These are phyloP conservation scores for Hypoxylon sp. DNA, from an alignment of 2,329 filamentous ascomycete genomes.

Conservation along the genomic window DNA sequence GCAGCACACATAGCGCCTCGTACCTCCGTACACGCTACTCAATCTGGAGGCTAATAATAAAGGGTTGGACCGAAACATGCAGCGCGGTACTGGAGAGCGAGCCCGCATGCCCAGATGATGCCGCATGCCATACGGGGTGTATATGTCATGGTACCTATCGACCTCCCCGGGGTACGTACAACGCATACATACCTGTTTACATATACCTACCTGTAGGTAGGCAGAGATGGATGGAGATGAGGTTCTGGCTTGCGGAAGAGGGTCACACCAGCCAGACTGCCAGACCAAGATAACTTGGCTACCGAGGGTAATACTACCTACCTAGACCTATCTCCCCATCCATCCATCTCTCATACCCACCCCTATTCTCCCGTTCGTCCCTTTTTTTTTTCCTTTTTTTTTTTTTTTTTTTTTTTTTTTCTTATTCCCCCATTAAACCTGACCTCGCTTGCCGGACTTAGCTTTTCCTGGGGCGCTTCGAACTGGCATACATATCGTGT, in stretches of 20 bases:
- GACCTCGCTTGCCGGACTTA: too few species aligned
- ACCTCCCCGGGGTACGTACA: too few species aligned
- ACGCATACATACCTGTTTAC: constrained; percentile 2
- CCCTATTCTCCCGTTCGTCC: constrained; percentile 25
- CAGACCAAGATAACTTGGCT: too few species aligned
- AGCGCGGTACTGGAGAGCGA: constrained; percentile 22
- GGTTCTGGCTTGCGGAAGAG: constrained; percentile 28
- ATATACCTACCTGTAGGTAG: too few species aligned
- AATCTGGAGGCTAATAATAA: constrained; percentile 35
- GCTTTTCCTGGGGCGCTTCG: constrained; percentile 33
- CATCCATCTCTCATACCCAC: constrained; percentile 2
- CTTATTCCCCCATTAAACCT: constrained; percentile 36
- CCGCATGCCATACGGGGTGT: neutral
- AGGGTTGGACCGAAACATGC: constrained; percentile 23
- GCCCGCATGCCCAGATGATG: too few species aligned
- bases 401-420: constrained; percentile 34
- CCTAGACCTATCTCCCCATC: neutral
- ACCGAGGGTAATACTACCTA: neutral
- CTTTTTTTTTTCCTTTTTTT: constrained; percentile 29
- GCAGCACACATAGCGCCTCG: constrained; percentile 40
- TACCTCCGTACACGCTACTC: constrained; percentile 31
- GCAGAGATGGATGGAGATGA: too few species aligned
- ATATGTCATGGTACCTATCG: neutral
- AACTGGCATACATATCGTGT: constrained; percentile 29
- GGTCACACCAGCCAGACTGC: constrained; percentile 30